Evolutionary conservation across 169 alveolate genomes (phyloP), one percentile per base, ranked within the genome.

Genomic region (Plasmodium relictum): DNA sequence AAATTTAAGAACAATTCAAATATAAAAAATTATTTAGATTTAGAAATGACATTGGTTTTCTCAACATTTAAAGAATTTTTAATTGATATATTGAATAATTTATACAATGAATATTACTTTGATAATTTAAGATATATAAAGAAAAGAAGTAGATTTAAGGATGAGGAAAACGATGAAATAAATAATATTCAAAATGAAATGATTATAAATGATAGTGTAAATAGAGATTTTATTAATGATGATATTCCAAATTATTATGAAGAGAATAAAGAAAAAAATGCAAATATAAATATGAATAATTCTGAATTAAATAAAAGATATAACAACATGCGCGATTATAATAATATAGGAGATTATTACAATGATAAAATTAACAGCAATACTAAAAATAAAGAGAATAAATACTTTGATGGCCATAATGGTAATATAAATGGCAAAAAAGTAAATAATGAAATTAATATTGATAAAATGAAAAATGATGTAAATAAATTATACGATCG

Each of bases 41-140:
- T 31, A 39, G 90, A 80, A 68, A 68, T 80, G 18, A 6, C 6
- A 3, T 24, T 80, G 44, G 20, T 80, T 14, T 80, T 71, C 71
- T 86, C 74, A 14, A 61, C 24, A 14, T 69, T 86, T 59, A 44
- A 31, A 18, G 74, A 59, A 2, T 71, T 70, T 22, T 8, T 71
- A 18, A 18, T 69, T 9, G 68, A 71, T 54, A 12, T 71, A 18
- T 39, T 69, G 16, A 86, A 86, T 59, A 58, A 86, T 16, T 31
- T 86, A 16, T 65, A 71, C 50, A 71, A 44, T 44, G 65, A 42
- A 31, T 59, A 56, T 50, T 83, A 78, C 59, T 14, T 37, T 5
- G 52, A 14, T 6, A 62, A 66, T 42, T 39, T 14, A 37, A n/a
- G 42, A 22, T 80, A 48, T 6, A 24, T 7, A n/a, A 31, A 5